Conservation (phyloP, 768 basidiomycete species). For the Tricholoma flavovirens region DNA sequence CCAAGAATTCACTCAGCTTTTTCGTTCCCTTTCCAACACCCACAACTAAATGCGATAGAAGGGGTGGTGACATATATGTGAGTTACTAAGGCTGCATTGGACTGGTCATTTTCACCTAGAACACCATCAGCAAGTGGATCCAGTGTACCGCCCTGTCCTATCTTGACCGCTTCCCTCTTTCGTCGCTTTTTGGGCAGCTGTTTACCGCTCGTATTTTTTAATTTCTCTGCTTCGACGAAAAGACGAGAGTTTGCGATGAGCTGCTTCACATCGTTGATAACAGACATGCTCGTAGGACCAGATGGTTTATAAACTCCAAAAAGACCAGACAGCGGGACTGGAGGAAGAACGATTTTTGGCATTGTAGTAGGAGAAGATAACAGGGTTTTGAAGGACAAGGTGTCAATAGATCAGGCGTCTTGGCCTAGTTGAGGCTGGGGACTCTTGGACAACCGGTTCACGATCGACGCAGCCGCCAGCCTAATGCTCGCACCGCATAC, state of each 20-base stretch:
- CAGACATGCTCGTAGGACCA: conserved; percentile 87
- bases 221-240: conserved; percentile 63
- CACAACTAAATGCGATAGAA: conserved; percentile 50
- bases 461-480: no score
- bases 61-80: neutral
- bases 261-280: conserved; percentile 80
- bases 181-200: conserved; percentile 37
- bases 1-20: conserved; percentile 72
- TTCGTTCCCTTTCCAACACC: conserved; percentile 91
- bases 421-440: no score
- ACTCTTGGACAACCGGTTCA: no score
- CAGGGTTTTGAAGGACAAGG: neutral
- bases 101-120: conserved; percentile 50
- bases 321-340: conserved; percentile 68
- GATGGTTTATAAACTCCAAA: conserved; percentile 91
- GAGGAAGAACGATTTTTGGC: conserved; percentile 55
- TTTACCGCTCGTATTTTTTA: conserved; percentile 46
- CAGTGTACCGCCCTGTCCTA: conserved; percentile 91
- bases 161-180: conserved; percentile 55
- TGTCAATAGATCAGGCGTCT: neutral
- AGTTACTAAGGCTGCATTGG: neutral
- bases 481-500: no score
- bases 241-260: conserved; percentile 73
- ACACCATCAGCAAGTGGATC: conserved; percentile 97
- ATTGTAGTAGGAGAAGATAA: conserved; percentile 27